phyloP scores from a whole-genome alignment of 192 early-diverging fungal species.

The Thamnidium elegans region DNA sequence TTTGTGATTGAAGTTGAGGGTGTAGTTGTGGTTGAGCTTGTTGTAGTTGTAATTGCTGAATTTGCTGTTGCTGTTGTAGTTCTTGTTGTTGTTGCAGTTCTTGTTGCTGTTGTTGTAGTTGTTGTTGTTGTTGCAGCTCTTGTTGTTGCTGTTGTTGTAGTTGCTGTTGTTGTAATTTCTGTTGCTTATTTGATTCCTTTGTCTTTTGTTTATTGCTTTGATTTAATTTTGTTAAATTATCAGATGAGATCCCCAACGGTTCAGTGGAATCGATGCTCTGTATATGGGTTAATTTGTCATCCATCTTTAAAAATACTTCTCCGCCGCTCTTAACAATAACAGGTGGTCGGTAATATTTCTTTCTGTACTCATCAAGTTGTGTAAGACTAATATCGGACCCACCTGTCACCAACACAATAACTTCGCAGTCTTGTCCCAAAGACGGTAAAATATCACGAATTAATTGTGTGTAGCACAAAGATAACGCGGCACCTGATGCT shows the following conservation, averaged over 20 bases:
- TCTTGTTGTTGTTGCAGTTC: too few relatives aligned
- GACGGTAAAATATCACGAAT: conserved; percentile 60
- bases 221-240: background rate
- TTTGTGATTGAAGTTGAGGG: too few relatives aligned
- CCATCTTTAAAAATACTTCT: conserved; percentile 59
- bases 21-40: too few relatives aligned
- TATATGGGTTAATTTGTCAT: conserved; percentile 30
- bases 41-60: too few relatives aligned
- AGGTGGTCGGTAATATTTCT: conserved; percentile 58
- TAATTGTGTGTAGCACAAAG: conserved; percentile 57
- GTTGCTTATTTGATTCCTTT: background rate
- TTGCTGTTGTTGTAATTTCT: background rate
- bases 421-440: conserved; percentile 49
- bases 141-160: background rate
- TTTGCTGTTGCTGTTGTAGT: too few relatives aligned
- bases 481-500: conserved; percentile 61
- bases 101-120: background rate
- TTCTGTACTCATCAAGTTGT: conserved; percentile 52
- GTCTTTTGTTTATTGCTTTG: background rate
- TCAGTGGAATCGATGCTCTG: conserved; percentile 28
- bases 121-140: background rate
- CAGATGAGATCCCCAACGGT: conserved; percentile 42
- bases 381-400: conserved; percentile 65
- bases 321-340: conserved; percentile 68
- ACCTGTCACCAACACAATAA: conserved; percentile 69